Conservation (phyloP, 495 filamentous ascomycete species). For the Penicillium longicatenatum region DNA sequence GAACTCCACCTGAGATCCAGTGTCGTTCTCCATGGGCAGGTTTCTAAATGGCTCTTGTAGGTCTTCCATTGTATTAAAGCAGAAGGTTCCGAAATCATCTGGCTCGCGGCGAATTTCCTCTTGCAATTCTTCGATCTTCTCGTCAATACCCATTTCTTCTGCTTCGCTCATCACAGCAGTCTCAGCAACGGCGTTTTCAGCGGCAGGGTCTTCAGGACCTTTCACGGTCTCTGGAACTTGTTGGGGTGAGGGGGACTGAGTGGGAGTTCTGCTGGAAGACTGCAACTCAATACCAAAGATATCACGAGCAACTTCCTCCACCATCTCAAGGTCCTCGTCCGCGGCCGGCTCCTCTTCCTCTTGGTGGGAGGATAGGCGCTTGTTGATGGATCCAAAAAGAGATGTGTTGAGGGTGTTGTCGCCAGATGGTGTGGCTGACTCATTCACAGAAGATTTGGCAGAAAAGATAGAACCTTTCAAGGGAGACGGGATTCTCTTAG, state of each 20-base stretch:
- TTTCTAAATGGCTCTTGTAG: constrained; percentile 17
- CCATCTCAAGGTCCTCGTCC: constrained; percentile 24
- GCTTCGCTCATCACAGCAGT: constrained; percentile 1
- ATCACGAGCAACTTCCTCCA: constrained; percentile 31
- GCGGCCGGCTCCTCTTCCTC: constrained; percentile 1
- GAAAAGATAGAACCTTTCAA: constrained; percentile 37
- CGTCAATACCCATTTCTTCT: constrained; percentile 10
- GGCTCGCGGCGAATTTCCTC: constrained; percentile 21
- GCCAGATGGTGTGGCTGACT: not conserved
- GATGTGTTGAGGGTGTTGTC: not conserved
- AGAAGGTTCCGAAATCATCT: constrained; percentile 26
- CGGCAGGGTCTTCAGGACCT: not conserved
- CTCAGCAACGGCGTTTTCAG: constrained; percentile 5
- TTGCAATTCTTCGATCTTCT: constrained; percentile 9
- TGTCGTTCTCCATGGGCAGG: not conserved
- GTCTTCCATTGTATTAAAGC: constrained; percentile 28
- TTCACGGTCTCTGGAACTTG: constrained; percentile 2
- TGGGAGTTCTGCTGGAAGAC: constrained; percentile 12
- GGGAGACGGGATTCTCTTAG: constrained; percentile 42
- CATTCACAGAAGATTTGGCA: constrained; percentile 11
- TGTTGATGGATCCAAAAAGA: not conserved
- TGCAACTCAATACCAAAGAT: constrained; percentile 30
- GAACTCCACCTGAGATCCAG: not conserved
- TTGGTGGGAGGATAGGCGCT: not conserved
- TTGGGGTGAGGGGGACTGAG: constrained; percentile 7